Evolutionary conservation across 2,329 filamentous ascomycete genomes (phyloP).

Genomic region (Talaromyces marneffei): DNA sequence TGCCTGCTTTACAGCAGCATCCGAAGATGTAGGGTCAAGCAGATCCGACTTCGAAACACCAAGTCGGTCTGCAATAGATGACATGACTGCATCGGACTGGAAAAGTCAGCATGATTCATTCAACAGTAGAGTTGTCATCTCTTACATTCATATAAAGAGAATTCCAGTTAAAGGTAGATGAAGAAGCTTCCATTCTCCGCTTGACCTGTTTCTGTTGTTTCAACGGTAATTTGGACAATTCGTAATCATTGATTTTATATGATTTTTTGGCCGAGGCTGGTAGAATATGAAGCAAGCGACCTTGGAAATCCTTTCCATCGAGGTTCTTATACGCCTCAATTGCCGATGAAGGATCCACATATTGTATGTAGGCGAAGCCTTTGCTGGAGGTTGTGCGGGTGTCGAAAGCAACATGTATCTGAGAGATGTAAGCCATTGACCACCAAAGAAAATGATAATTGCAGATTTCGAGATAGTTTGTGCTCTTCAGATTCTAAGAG

Average conservation of each 20-base stretch:
- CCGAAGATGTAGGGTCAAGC: slow-evolving; percentile 89
- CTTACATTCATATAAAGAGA: slow-evolving; percentile 94
- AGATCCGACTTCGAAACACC: slow-evolving; percentile 87
- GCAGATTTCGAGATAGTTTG: neutral
- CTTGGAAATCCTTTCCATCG: slow-evolving; percentile 85
- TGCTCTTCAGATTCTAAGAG: slow-evolving; percentile 73
- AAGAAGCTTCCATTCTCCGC: slow-evolving; percentile 72
- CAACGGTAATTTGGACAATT: slow-evolving; percentile 81
- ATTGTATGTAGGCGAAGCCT: slow-evolving; percentile 86
- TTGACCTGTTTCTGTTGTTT: slow-evolving; percentile 92
- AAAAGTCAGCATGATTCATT: slow-evolving; percentile 17
- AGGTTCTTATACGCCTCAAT: slow-evolving; percentile 70
- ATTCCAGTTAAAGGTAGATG: slow-evolving; percentile 90
- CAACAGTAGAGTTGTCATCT: slow-evolving; percentile 6
- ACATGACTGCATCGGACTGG: slow-evolving; percentile 75
- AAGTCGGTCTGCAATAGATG: slow-evolving; percentile 77
- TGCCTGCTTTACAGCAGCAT: slow-evolving; percentile 92
- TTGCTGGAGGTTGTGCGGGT: slow-evolving; percentile 66
- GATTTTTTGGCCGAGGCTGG: slow-evolving; percentile 78
- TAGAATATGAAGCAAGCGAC: slow-evolving; percentile 83
- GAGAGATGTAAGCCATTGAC: slow-evolving; percentile 39
- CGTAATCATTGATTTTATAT: slow-evolving; percentile 76
- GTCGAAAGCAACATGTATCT: slow-evolving; percentile 84
- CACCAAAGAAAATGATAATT: neutral
- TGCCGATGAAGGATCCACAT: slow-evolving; percentile 64